Base-by-base conservation (phyloP, 2,329 filamentous ascomycete species). In the Fusarium pseudograminearum region DNA sequence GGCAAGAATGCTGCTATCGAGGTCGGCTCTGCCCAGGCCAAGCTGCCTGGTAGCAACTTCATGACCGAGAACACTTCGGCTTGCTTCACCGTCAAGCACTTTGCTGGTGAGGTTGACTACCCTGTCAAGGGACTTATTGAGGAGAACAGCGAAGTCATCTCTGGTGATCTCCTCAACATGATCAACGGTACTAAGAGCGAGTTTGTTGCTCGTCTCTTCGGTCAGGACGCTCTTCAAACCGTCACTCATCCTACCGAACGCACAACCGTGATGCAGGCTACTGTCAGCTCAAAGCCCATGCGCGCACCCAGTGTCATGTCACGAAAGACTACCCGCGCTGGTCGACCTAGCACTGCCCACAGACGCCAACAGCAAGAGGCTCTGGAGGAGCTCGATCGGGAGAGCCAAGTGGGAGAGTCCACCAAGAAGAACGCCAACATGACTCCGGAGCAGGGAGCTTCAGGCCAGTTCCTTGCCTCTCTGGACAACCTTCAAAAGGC, bases 71-170 rank as follows among this genome's bases (percentile, higher is more conserved):
- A 97, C 79, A 86, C 88, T 0, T 86, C 92, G 0, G 91, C 93
- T 7, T 87, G 88, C 12, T 99, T 99, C 81, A 94, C 94, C 0
- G 90, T 99, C 59, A 94, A 92, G 79, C 96, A 99, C 80, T 99
- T 97, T 79, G 95, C 95, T 40, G 96, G 96, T 52, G 96, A 98
- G 78, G 93, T 99, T 7, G 96, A 99, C 65, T 99, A 99, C 77
- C 90, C 93, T 4, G 87, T 97, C 65, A 91, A 91, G 73, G 93
- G 93, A 7, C 83, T 99, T 24, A 87, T 98, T 4, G 96, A 99
- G 79, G 94, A 97, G 80, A 99, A 99, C 71, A 93, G 94, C 55
- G 96, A 99, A 78, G 89, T 97, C 67, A 96, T 99, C 68, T 97
- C 94, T 6, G 95, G 94, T 28, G 96, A 99, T 79, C 83, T 99